These are phyloP conservation scores for Plasmodium vivax DNA, from an alignment of 169 alveolate species.

Conservation along the genomic window DNA sequence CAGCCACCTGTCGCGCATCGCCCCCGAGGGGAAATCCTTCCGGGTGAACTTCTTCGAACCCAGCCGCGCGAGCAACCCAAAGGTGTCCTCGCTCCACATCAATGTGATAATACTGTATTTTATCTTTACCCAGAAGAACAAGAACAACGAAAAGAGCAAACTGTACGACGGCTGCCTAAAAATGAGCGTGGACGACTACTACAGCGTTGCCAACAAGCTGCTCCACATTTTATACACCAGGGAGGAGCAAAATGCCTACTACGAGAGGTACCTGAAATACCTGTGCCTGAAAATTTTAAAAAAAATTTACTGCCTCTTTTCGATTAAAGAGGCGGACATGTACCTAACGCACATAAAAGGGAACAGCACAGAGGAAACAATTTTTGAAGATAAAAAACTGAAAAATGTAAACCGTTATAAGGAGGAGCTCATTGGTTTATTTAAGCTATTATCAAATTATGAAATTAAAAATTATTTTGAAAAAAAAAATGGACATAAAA, in stretches of 20 bases:
- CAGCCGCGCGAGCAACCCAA: neutral
- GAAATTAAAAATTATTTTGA: slow-evolving; percentile 42
- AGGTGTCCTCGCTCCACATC: slow-evolving; percentile 45
- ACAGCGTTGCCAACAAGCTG: slow-evolving; percentile 35
- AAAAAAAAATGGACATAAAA: slow-evolving; percentile 10
- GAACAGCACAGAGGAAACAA: slow-evolving; percentile 1
- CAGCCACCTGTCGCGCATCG: slow-evolving; percentile 11
- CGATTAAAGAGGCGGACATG: slow-evolving; percentile 33
- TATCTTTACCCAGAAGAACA: slow-evolving; percentile 29
- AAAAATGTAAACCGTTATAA: slow-evolving; percentile 5
- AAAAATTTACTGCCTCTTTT: slow-evolving; percentile 22
- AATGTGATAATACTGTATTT: slow-evolving; percentile 52
- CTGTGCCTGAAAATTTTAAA: slow-evolving; percentile 42
- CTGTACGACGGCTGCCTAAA: slow-evolving; percentile 30
- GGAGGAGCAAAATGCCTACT: neutral
- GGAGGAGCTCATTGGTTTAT: slow-evolving; percentile 13
- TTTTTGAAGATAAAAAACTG: slow-evolving; percentile 41
- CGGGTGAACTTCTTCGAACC: neutral
- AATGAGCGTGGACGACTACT: slow-evolving; percentile 4
- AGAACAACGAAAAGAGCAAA: slow-evolving; percentile 15
- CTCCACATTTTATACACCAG: slow-evolving; percentile 20
- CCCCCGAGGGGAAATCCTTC: neutral
- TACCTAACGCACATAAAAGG: slow-evolving; percentile 8
- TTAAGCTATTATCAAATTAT: slow-evolving; percentile 8
- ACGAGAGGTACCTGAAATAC: slow-evolving; percentile 42